These are phyloP conservation scores for Pseudonectria buxi DNA, from an alignment of 2,329 filamentous ascomycete species.

Conservation along the genomic window DNA sequence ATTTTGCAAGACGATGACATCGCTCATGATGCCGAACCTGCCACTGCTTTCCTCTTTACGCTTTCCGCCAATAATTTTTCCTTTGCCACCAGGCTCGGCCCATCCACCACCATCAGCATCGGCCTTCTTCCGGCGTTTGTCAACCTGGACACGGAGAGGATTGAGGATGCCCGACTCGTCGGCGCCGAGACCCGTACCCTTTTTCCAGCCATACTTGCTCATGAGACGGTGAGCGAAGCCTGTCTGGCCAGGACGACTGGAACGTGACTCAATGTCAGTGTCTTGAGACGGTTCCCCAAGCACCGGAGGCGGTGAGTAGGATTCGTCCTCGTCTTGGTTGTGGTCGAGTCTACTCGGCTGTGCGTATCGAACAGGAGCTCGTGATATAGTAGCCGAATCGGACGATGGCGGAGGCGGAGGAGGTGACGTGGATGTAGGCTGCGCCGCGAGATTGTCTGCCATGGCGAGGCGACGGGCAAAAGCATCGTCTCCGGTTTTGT, in stretches of 20 bases:
- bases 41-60: conserved; percentile 37
- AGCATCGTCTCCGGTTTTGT: conserved; percentile 62
- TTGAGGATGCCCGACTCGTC: conserved; percentile 76
- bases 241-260: conserved; percentile 68
- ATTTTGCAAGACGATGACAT: conserved; percentile 73
- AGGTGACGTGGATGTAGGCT: conserved; percentile 24
- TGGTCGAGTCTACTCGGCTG: conserved; percentile 20
- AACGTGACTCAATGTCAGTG: conserved; percentile 39
- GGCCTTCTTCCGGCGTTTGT: conserved; percentile 73
- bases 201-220: conserved; percentile 88
- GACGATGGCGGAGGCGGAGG: conserved; percentile 32
- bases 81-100: conserved; percentile 60
- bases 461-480: conserved; percentile 58
- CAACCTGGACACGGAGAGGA: conserved; percentile 74
- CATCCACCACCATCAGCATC: conserved; percentile 76
- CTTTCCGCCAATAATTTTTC: conserved; percentile 75
- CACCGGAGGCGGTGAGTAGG: conserved; percentile 39
- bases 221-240: conserved; percentile 85
- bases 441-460: conserved; percentile 35
- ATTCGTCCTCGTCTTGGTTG: conserved; percentile 32
- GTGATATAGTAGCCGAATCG: conserved; percentile 59
- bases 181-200: conserved; percentile 81
- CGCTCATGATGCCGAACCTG: conserved; percentile 67
- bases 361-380: conserved; percentile 69
- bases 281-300: conserved; percentile 37